Conservation (phyloP, 176 grass and related monocot species). For the Zea luxurians region DNA sequence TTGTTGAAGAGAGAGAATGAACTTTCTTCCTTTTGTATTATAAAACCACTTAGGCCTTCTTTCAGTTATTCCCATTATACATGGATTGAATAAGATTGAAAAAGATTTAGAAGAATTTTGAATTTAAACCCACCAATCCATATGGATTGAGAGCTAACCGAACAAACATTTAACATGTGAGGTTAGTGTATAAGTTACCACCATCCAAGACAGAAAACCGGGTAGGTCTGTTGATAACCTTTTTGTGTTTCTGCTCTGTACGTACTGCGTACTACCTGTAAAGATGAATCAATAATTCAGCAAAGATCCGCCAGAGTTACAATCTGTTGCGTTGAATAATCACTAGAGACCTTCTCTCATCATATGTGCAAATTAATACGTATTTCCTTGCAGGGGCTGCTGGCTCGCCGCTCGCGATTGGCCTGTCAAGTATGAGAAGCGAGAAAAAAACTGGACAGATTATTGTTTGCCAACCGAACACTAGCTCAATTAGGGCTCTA, state of each 20-base stretch:
- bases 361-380: neutral
- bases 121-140: no score
- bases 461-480: no score
- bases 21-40: neutral
- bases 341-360: neutral
- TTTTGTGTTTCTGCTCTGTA: neutral
- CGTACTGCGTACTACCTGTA: neutral
- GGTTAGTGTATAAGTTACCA: no score
- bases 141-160: no score
- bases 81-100: no score
- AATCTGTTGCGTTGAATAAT: neutral
- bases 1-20: conserved; percentile 3
- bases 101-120: no score
- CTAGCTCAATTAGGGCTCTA: neutral
- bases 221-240: neutral
- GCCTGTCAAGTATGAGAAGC: neutral
- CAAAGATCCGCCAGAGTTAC: neutral
- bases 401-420: neutral
- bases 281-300: neutral
- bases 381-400: neutral
- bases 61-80: no score
- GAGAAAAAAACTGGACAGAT: neutral
- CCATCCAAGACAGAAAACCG: no score
- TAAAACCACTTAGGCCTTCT: no score
- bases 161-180: no score